Evolutionary conservation across 2,329 filamentous ascomycete species (phyloP).

Genomic region (Amphichorda felina): DNA sequence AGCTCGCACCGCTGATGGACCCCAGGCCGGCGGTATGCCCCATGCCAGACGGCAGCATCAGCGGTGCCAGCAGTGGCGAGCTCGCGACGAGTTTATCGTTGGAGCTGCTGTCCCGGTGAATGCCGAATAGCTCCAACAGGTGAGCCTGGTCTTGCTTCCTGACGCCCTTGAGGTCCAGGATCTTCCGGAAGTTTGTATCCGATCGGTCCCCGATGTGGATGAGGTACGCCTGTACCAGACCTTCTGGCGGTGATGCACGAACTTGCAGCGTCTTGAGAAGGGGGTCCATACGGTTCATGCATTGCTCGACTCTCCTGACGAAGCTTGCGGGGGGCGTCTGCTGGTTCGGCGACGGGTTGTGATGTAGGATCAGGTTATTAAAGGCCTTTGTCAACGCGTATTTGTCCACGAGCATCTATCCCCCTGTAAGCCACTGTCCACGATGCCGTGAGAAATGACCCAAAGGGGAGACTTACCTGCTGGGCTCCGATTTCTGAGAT

Average conservation of each 20-base stretch:
- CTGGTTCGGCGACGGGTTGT: conserved; percentile 32
- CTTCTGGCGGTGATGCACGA: conserved; percentile 79
- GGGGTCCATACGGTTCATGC: conserved; percentile 79
- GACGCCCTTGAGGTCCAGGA: conserved; percentile 91
- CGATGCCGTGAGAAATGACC: too few relatives aligned
- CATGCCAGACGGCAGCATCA: conserved; percentile 36
- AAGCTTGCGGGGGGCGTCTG: conserved; percentile 47
- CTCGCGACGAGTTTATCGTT: conserved; percentile 59
- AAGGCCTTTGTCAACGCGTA: conserved; percentile 79
- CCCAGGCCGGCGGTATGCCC: conserved; percentile 14
- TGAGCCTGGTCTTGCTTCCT: conserved; percentile 71
- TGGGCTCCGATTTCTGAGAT: conserved; percentile 92
- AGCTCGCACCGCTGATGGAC: conserved; percentile 25
- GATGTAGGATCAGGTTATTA: conserved; percentile 54
- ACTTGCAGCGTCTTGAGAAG: conserved; percentile 96
- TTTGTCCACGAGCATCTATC: conserved; percentile 88
- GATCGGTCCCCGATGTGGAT: conserved; percentile 93
- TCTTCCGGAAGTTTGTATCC: conserved; percentile 90
- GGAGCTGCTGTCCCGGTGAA: conserved; percentile 65
- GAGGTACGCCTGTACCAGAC: conserved; percentile 90
- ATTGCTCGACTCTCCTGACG: conserved; percentile 73
- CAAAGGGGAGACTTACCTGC: conserved; percentile 61
- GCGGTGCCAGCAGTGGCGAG: conserved; percentile 58
- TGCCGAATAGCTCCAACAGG: conserved; percentile 72
- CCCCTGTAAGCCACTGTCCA: too few relatives aligned